Evolutionary conservation across 2,329 filamentous ascomycete genomes (phyloP).

Genomic region (Neofusicoccum kwambonambiense): DNA sequence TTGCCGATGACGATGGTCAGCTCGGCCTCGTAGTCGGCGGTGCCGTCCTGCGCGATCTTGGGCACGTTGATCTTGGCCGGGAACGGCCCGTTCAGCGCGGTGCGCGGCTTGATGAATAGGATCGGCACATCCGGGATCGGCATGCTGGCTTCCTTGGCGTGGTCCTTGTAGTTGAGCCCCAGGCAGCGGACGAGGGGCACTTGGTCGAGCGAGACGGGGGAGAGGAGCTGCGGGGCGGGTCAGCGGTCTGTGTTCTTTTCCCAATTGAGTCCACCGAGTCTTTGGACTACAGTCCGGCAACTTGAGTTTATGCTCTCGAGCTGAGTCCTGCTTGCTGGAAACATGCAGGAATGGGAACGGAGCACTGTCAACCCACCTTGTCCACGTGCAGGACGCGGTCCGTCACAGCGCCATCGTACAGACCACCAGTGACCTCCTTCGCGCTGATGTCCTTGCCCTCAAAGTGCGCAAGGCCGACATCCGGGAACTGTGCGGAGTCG

Average conservation of each 20-base stretch:
- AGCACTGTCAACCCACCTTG: conserved; percentile 20
- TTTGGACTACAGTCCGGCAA: too few relatives aligned
- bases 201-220: conserved; percentile 36
- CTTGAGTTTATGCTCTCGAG: too few relatives aligned
- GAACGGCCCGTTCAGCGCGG: conserved; percentile 40
- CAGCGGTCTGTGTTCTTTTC: not conserved
- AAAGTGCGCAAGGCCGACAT: conserved; percentile 37
- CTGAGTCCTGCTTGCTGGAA: too few relatives aligned
- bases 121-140: conserved; percentile 69
- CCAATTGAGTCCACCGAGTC: too few relatives aligned
- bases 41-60: conserved; percentile 48
- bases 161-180: conserved; percentile 48
- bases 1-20: conserved; percentile 50
- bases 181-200: conserved; percentile 46
- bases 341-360: too few relatives aligned
- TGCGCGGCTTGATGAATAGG: conserved; percentile 52
- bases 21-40: conserved; percentile 47
- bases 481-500: conserved; percentile 31
- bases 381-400: conserved; percentile 29
- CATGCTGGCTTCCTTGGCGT: conserved; percentile 52
- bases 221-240: conserved; percentile 23
- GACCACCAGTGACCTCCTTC: conserved; percentile 34
- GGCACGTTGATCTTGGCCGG: conserved; percentile 48
- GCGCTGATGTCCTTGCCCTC: conserved; percentile 36
- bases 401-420: conserved; percentile 38